Conservation (phyloP, 2,329 filamentous ascomycete genomes). For the Colletotrichum plurivorum region DNA sequence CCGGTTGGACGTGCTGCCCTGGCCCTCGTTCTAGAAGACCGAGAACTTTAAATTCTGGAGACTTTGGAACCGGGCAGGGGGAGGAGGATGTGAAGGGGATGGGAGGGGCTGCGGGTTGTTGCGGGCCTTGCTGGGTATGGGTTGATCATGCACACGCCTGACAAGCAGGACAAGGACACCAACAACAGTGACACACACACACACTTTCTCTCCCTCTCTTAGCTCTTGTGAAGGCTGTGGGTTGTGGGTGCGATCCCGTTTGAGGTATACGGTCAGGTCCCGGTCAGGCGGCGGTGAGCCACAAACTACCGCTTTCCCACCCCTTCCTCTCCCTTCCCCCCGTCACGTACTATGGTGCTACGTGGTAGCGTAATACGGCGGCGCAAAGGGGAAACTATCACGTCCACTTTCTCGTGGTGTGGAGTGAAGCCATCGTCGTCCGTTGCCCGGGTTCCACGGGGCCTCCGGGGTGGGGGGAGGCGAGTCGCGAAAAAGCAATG, state of each 20-base stretch:
- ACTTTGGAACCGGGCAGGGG: neutral
- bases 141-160: slow-evolving; percentile 39
- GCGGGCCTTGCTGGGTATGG: slow-evolving; percentile 5
- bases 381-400: neutral
- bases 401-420: neutral
- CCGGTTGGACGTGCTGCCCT: slow-evolving; percentile 18
- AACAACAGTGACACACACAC: slow-evolving; percentile 25
- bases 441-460: slow-evolving; percentile 12
- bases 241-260: slow-evolving; percentile 29
- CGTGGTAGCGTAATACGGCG: neutral
- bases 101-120: neutral
- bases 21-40: slow-evolving; percentile 31
- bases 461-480: slow-evolving; percentile 11
- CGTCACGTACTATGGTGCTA: slow-evolving; percentile 7
- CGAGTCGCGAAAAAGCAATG: slow-evolving; percentile 31
- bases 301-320: neutral
- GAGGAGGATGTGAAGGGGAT: neutral
- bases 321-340: slow-evolving; percentile 8
- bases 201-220: neutral
- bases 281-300: slow-evolving; percentile 34
- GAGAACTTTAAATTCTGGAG: slow-evolving; percentile 39
- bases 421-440: slow-evolving; percentile 10
- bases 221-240: neutral
- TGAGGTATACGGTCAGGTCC: slow-evolving; percentile 38
- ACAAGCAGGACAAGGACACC: slow-evolving; percentile 34